Conservation (phyloP, 305 asterid genomes). For the Fraxinus sp. region DNA sequence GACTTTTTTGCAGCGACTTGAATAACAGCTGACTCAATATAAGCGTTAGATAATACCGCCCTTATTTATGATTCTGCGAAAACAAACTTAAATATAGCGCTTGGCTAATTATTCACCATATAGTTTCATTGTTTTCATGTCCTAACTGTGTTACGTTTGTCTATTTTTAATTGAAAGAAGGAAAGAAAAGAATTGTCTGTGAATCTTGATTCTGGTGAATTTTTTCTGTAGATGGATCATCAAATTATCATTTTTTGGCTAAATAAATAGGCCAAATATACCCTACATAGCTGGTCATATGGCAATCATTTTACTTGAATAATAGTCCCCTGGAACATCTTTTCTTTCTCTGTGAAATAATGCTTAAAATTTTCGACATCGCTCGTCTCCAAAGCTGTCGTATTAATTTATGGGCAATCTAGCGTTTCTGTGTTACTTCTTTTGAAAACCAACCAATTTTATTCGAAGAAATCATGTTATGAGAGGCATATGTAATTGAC, state of each 20-base stretch:
- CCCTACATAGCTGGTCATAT: neutral
- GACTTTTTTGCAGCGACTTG: neutral
- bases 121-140: neutral
- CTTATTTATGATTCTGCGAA: neutral
- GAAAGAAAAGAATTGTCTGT: neutral
- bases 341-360: neutral
- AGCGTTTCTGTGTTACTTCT: neutral
- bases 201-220: neutral
- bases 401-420: neutral
- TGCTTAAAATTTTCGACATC: neutral
- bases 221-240: neutral
- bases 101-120: neutral
- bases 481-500: neutral
- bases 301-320: neutral
- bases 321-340: neutral
- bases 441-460: neutral
- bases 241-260: neutral
- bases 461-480: neutral
- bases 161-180: neutral
- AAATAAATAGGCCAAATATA: neutral
- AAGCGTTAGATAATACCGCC: neutral
- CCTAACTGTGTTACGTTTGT: neutral
- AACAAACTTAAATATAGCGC: neutral
- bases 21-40: neutral
- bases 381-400: neutral